phyloP scores from a whole-genome alignment of 1,139 yeast genomes.

The Saccharomyces hybrid region DNA sequence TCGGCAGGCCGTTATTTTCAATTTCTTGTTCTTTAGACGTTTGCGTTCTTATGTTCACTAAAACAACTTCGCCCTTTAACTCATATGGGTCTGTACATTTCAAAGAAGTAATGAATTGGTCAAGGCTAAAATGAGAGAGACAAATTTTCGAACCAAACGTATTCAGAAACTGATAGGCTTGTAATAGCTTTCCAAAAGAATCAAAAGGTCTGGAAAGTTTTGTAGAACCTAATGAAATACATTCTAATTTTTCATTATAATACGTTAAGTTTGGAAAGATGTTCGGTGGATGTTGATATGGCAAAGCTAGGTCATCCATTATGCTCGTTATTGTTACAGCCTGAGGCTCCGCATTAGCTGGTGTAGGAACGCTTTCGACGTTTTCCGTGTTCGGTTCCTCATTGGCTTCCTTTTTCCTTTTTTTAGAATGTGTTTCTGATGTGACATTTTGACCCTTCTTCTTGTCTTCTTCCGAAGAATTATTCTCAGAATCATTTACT shows the following conservation, averaged over 20 bases:
- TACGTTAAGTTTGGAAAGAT: conserved; percentile 14
- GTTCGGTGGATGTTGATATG: conserved; percentile 23
- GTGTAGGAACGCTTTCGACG: conserved; percentile 4
- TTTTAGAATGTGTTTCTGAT: conserved; percentile 3
- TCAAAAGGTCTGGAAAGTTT: conserved; percentile 8
- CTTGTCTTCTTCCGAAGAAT: conserved; percentile 10
- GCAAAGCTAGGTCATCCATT: conserved; percentile 32
- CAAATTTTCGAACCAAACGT: conserved; percentile 24
- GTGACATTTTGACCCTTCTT: conserved; percentile 1
- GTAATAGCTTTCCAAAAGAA: conserved; percentile 23
- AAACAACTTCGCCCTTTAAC: conserved; percentile 27
- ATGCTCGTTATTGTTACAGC: conserved; percentile 26
- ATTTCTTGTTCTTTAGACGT: conserved; percentile 9
- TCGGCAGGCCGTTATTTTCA: too few species aligned
- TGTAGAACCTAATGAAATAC: conserved; percentile 9
- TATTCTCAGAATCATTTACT: conserved; percentile 5
- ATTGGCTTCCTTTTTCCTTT: conserved; percentile 12
- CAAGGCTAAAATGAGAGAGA: conserved; percentile 26
- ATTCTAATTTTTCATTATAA: conserved; percentile 21
- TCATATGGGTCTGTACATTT: conserved; percentile 27
- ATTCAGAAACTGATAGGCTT: conserved; percentile 27
- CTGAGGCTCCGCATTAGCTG: conserved; percentile 6
- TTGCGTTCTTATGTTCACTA: conserved; percentile 30
- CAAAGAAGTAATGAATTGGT: conserved; percentile 25
- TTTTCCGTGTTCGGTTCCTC: conserved; percentile 3